Conservation (phyloP, 176 grass and related monocot genomes). For the Paspalum vaginatum region DNA sequence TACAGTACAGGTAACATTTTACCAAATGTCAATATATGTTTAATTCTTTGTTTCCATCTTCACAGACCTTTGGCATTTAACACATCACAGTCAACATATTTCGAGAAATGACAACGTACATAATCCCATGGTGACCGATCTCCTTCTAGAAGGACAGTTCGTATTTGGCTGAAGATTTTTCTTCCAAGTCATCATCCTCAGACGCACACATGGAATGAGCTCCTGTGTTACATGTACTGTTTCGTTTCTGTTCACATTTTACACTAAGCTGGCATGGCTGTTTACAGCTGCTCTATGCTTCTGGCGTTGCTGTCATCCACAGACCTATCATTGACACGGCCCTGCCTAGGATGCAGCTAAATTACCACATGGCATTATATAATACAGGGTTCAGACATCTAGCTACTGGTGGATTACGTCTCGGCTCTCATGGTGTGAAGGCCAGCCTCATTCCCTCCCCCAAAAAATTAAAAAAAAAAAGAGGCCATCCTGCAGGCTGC, state of each 20-base stretch:
- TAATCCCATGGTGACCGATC: neutral
- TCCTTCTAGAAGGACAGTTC: neutral
- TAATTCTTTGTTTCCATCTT: too few species aligned
- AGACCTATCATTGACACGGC: conserved; percentile 29
- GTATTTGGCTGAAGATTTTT: neutral
- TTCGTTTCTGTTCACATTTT: neutral
- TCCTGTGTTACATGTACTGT: neutral
- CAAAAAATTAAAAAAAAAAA: neutral
- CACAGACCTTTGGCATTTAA: too few species aligned
- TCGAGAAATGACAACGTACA: too few species aligned
- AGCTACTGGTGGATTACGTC: neutral
- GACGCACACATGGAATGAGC: conserved; percentile 23
- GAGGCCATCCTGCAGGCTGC: neutral
- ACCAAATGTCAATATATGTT: too few species aligned
- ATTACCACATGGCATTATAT: neutral
- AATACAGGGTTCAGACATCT: neutral
- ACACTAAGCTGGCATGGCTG: neutral
- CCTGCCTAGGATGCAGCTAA: conserved; percentile 21
- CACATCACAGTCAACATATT: too few species aligned
- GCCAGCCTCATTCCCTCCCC: neutral
- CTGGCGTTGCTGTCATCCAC: conserved; percentile 36
- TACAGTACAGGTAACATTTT: too few species aligned
- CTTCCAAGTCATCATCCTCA: neutral
- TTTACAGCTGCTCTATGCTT: conserved; percentile 20
- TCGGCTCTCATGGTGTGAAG: neutral